Conservation (phyloP, 352 stramenopile species). For the Saprolegnia parasitica region DNA sequence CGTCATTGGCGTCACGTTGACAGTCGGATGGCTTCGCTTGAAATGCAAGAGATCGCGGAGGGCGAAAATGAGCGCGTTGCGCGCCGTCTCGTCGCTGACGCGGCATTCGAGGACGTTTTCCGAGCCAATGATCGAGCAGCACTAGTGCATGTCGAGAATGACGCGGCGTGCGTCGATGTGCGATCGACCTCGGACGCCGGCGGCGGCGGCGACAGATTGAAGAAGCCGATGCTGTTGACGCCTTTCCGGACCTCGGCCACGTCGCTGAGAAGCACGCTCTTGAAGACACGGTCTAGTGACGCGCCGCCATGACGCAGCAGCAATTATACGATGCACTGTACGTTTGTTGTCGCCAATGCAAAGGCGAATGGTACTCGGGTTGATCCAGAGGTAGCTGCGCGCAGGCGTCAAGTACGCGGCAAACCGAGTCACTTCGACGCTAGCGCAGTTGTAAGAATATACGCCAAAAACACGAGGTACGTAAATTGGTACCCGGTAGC, state of each 20-base stretch:
- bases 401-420: neutral
- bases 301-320: neutral
- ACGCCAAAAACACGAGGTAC: too few species aligned
- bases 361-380: neutral
- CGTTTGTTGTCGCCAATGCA: conserved; percentile 8
- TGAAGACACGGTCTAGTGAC: neutral
- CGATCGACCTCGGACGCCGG: neutral
- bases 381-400: conserved; percentile 2
- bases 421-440: neutral
- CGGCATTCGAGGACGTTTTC: conserved; percentile 1
- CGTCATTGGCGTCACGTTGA: neutral
- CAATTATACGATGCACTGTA: neutral
- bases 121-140: neutral
- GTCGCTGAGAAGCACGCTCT: conserved; percentile 9
- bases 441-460: neutral
- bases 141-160: neutral
- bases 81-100: neutral
- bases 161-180: neutral
- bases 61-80: neutral
- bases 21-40: neutral
- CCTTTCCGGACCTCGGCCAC: conserved; percentile 11
- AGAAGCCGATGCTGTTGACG: conserved; percentile 15
- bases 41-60: neutral
- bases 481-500: too few species aligned
- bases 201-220: neutral